phyloP scores from a whole-genome alignment of 2,329 filamentous ascomycete species.

The Pseudocercospora vitis region DNA sequence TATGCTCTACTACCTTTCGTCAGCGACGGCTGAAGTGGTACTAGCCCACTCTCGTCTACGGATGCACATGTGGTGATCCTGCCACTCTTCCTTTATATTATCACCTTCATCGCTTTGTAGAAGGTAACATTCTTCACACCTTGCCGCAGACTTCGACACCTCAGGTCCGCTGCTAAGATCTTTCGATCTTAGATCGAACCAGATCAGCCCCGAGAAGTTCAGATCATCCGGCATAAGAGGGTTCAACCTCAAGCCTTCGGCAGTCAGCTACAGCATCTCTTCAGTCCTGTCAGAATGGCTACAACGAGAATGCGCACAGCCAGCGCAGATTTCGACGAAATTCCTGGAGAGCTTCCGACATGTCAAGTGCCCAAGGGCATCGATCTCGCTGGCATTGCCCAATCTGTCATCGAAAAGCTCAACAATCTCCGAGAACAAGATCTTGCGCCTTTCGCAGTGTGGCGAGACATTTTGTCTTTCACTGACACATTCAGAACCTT shows the following conservation, averaged over 20 bases:
- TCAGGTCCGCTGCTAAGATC: too few relatives aligned
- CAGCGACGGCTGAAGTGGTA: too few relatives aligned
- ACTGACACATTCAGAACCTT: slow-evolving; percentile 59
- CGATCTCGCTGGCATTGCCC: slow-evolving; percentile 21
- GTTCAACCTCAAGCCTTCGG: not conserved
- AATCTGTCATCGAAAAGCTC: slow-evolving; percentile 19
- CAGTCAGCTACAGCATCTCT: not conserved
- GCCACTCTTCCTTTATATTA: too few relatives aligned
- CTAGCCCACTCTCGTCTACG: too few relatives aligned
- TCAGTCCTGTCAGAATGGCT: not conserved
- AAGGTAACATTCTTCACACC: too few relatives aligned
- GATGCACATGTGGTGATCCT: too few relatives aligned
- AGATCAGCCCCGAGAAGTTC: not conserved
- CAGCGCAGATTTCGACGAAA: slow-evolving; percentile 25
- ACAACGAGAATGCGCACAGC: slow-evolving; percentile 11
- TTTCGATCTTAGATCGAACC: not conserved
- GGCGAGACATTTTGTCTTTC: slow-evolving; percentile 59
- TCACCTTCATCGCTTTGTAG: too few relatives aligned
- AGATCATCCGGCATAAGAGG: not conserved
- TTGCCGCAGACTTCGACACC: too few relatives aligned
- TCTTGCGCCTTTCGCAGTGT: slow-evolving; percentile 35
- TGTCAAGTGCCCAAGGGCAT: slow-evolving; percentile 18
- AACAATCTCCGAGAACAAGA: slow-evolving; percentile 20
- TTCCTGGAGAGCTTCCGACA: slow-evolving; percentile 28
- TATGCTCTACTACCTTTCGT: too few relatives aligned